phyloP scores from a whole-genome alignment of 768 basidiomycete genomes.

The Holtermannia corniformis region DNA sequence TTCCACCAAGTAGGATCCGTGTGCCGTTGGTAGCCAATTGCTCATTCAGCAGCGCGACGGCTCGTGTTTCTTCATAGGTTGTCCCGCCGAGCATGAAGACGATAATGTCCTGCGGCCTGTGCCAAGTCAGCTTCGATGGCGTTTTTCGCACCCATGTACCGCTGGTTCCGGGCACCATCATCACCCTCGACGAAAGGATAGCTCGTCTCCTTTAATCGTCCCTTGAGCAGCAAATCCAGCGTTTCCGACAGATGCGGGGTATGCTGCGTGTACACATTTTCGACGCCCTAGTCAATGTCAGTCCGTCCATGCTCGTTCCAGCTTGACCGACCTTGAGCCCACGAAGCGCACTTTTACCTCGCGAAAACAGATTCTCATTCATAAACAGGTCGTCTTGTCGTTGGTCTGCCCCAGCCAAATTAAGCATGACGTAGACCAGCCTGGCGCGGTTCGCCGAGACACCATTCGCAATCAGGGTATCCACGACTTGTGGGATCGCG shows the following conservation, averaged over 20 bases:
- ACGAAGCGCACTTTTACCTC: constrained; percentile 88
- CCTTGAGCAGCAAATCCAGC: constrained; percentile 76
- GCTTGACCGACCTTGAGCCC: constrained; percentile 76
- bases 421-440: constrained; percentile 75
- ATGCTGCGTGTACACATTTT: constrained; percentile 98
- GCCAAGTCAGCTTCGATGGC: background rate
- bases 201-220: constrained; percentile 71
- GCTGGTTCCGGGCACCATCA: constrained; percentile 51
- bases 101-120: constrained; percentile 88
- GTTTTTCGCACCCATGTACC: constrained; percentile 34
- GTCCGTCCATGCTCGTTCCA: too few species aligned
- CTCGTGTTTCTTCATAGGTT: constrained; percentile 88
- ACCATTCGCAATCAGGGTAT: constrained; percentile 41
- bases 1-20: constrained; percentile 80
- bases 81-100: constrained; percentile 94
- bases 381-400: constrained; percentile 96
- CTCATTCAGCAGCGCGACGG: constrained; percentile 77
- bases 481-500: constrained; percentile 59
- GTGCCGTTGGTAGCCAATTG: constrained; percentile 55
- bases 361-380: constrained; percentile 84
- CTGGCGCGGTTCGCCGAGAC: constrained; percentile 47
- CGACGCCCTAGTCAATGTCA: constrained; percentile 63
- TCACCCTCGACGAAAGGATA: constrained; percentile 78
- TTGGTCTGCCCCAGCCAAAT: constrained; percentile 88
- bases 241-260: constrained; percentile 87